A percentile compares a stretch with the other conserved stretches of the same genome.
Evolutionary conservation across 768 basidiomycete genomes (phyloP).

Genomic region (Mycena galericulata): DNA sequence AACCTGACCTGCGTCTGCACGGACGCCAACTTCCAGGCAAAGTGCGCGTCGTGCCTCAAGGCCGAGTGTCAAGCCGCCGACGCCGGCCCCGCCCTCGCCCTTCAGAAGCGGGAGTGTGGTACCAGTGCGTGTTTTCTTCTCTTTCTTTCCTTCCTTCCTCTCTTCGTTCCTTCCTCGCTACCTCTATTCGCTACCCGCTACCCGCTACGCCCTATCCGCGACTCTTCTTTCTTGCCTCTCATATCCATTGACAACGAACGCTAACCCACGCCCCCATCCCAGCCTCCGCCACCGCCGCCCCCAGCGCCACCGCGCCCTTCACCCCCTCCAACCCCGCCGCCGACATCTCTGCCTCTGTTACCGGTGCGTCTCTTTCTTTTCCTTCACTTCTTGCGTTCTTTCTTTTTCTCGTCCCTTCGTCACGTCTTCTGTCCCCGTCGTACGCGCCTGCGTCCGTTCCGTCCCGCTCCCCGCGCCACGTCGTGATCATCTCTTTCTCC

Average conservation of each 20-base stretch:
- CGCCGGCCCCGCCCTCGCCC: neutral
- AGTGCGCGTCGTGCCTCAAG: conserved; percentile 4
- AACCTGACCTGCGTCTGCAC: conserved; percentile 28
- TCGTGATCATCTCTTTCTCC: no score
- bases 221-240: no score
- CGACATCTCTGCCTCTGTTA: no score
- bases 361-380: no score
- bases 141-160: neutral
- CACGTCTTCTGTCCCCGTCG: no score
- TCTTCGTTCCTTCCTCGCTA: neutral
- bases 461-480: no score
- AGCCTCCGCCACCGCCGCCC: neutral
- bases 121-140: conserved; percentile 8
- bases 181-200: neutral
- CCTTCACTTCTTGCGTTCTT: no score
- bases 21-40: conserved; percentile 19
- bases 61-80: conserved; percentile 21
- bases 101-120: conserved; percentile 3
- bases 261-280: neutral
- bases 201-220: neutral
- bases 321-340: conserved; percentile 23
- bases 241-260: neutral
- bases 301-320: conserved; percentile 27
- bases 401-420: no score
- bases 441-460: no score